Evolutionary conservation across 805 yeast species (phyloP).

Genomic region (Schwanniomyces sp.): DNA sequence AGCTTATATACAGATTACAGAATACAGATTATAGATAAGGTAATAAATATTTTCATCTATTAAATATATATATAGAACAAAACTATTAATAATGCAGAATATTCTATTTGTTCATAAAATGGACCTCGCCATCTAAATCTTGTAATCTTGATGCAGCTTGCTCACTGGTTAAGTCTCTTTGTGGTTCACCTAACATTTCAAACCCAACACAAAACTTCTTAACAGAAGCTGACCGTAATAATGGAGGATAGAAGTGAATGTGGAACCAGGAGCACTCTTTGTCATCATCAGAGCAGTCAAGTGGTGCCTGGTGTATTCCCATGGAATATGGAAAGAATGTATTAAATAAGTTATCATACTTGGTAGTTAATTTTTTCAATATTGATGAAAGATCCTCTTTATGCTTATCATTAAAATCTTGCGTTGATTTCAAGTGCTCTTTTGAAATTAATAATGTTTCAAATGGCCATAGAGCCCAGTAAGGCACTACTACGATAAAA

Average conservation of each 20-base stretch:
- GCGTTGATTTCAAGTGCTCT: constrained; percentile 49
- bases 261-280: constrained; percentile 54
- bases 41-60: not conserved
- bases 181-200: constrained; percentile 68
- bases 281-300: constrained; percentile 42
- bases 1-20: not conserved
- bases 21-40: not conserved
- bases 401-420: constrained; percentile 47
- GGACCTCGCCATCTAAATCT: constrained; percentile 39
- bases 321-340: constrained; percentile 77
- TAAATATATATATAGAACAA: not conserved
- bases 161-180: constrained; percentile 66
- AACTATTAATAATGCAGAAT: not conserved
- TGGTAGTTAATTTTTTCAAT: constrained; percentile 52
- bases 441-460: constrained; percentile 67
- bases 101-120: constrained; percentile 21
- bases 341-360: constrained; percentile 69
- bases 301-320: constrained; percentile 80
- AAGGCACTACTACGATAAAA: constrained; percentile 70
- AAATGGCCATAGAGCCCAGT: constrained; percentile 85
- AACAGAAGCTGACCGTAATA: constrained; percentile 71
- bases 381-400: constrained; percentile 56
- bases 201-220: constrained; percentile 76
- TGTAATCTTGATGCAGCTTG: constrained; percentile 60
- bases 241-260: constrained; percentile 78